These are phyloP conservation scores for Cercospora sp. DNA, from an alignment of 2,329 filamentous ascomycete genomes.

Conservation along the genomic window DNA sequence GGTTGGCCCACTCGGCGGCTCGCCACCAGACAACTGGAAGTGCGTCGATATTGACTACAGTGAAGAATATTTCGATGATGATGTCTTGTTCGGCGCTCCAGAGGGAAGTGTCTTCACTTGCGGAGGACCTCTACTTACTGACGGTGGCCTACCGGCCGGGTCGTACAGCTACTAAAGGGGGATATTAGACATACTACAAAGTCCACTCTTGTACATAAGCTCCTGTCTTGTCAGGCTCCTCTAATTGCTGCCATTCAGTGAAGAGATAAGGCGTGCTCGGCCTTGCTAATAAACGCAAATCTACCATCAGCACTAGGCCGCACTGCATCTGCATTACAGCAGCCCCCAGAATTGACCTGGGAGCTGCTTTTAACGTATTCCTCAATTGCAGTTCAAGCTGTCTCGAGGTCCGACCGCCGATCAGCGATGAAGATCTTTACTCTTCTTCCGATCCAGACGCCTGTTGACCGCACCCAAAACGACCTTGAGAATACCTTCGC, in stretches of 20 bases:
- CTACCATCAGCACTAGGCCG: background rate
- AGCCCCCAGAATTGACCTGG: background rate
- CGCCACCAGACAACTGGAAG: conserved; percentile 26
- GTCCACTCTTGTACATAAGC: background rate
- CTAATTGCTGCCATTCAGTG: background rate
- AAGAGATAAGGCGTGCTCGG: background rate
- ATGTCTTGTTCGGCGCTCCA: conserved; percentile 24
- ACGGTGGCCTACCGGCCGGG: background rate
- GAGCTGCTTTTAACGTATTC: background rate
- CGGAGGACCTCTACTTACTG: conserved; percentile 9
- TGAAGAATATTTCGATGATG: conserved; percentile 34
- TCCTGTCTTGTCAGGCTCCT: background rate
- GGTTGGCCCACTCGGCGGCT: conserved; percentile 5
- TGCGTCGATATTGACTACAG: conserved; percentile 35
- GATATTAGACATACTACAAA: background rate
- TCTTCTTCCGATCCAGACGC: conserved; percentile 56
- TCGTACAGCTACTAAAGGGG: background rate
- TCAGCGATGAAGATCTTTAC: conserved; percentile 33
- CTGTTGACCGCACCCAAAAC: conserved; percentile 76
- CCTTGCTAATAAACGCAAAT: background rate
- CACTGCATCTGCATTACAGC: background rate
- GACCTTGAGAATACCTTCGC: conserved; percentile 74
- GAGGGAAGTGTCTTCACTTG: conserved; percentile 25
- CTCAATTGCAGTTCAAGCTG: background rate
- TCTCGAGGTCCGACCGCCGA: background rate